These are phyloP conservation scores for Dioscorea dumetorum DNA, from an alignment of 106 monocot species.

Conservation along the genomic window DNA sequence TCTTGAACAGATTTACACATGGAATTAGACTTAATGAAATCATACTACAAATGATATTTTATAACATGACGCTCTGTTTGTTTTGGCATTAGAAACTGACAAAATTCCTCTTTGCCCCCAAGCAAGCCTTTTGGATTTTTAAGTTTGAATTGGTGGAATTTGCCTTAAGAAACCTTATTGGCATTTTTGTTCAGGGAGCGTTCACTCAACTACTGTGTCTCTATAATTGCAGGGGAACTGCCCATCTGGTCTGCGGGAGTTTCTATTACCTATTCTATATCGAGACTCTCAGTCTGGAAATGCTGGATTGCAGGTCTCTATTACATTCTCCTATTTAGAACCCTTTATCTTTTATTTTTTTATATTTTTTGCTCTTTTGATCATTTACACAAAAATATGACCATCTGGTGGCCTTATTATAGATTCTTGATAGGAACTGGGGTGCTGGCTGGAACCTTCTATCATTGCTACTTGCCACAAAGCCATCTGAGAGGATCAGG, in stretches of 20 bases:
- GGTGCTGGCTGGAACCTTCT: conserved; percentile 98
- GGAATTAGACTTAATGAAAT: too few relatives aligned
- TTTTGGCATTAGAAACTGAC: too few relatives aligned
- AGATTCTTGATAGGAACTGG: conserved; percentile 97
- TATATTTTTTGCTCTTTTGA: background rate
- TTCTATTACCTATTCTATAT: conserved; percentile 67
- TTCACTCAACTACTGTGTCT: too few relatives aligned
- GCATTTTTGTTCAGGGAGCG: too few relatives aligned
- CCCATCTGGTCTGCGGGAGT: conserved; percentile 88
- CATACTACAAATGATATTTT: too few relatives aligned
- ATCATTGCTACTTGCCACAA: conserved; percentile 72
- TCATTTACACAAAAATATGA: background rate
- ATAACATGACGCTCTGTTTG: too few relatives aligned
- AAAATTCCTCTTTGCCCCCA: too few relatives aligned
- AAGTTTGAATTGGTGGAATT: too few relatives aligned
- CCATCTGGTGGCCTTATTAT: conserved; percentile 1
- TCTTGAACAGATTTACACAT: too few relatives aligned
- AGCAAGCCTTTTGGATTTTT: too few relatives aligned
- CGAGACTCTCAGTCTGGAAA: conserved; percentile 76
- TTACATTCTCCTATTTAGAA: background rate
- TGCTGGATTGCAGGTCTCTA: conserved; percentile 74
- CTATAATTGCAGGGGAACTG: conserved; percentile 54
- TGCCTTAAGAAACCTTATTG: too few relatives aligned
- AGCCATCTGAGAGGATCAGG: conserved; percentile 85
- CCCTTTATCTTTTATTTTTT: too few relatives aligned